A percentile compares a stretch with the other conserved stretches of the same genome.
Evolutionary conservation across 805 yeast genomes (phyloP).

Genomic region (Cyberlindnera meyerae): DNA sequence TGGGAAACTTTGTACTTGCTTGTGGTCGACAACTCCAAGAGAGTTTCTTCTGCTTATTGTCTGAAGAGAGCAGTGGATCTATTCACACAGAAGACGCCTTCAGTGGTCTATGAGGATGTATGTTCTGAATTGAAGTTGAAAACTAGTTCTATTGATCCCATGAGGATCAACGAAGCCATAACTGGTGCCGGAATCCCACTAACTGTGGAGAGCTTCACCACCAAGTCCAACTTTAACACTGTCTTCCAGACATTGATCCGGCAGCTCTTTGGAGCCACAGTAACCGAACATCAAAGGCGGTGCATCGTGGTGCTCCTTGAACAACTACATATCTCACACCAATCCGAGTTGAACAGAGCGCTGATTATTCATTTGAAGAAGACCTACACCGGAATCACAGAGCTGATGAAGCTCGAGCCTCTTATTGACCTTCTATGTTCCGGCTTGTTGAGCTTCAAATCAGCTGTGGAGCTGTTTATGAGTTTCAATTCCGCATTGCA

Average conservation of each 20-base stretch:
- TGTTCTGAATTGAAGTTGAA: no score
- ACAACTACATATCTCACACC: constrained; percentile 19
- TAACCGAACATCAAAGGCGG: constrained; percentile 5
- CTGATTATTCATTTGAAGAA: constrained; percentile 26
- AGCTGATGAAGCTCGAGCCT: constrained; percentile 32
- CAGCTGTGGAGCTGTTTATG: constrained; percentile 30
- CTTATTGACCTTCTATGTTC: constrained; percentile 34
- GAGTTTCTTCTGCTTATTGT: constrained; percentile 5
- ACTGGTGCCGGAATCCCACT: constrained; percentile 8
- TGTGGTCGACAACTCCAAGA: constrained; percentile 5
- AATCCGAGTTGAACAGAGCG: constrained; percentile 24
- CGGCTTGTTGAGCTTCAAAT: constrained; percentile 31
- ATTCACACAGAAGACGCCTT: no score
- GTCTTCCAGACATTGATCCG: constrained; percentile 22
- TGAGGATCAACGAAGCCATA: neutral
- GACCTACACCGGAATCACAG: constrained; percentile 27
- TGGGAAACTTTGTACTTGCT: neutral
- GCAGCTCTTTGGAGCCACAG: constrained; percentile 15
- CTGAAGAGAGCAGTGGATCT: constrained; percentile 1
- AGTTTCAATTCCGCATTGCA: constrained; percentile 19
- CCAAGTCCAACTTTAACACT: constrained; percentile 16
- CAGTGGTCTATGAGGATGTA: no score
- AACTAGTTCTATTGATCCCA: neutral
- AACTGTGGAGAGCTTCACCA: constrained; percentile 9
- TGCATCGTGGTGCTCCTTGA: constrained; percentile 17